Conservation (phyloP, 768 basidiomycete species). For the Lactifluus pinguis region DNA sequence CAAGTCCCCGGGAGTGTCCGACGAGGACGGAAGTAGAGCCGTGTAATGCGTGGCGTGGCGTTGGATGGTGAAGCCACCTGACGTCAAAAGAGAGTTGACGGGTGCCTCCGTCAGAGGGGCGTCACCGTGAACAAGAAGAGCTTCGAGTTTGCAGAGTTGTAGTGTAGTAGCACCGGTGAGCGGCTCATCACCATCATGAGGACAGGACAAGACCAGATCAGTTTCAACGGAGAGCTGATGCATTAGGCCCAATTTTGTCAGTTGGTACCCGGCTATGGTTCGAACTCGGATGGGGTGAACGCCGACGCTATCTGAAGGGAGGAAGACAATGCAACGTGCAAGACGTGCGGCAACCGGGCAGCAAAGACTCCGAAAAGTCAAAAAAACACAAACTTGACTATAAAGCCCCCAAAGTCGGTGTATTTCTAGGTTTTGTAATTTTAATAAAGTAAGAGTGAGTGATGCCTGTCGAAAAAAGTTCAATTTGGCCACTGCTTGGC, state of each 20-base stretch:
- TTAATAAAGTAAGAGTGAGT: no score
- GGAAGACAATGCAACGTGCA: slow-evolving; percentile 9
- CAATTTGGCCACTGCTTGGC: neutral
- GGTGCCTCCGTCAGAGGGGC: neutral
- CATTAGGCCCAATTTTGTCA: slow-evolving; percentile 4
- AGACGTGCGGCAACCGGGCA: slow-evolving; percentile 9
- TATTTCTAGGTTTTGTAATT: neutral
- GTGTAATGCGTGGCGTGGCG: neutral
- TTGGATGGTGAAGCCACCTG: neutral
- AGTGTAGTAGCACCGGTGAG: neutral
- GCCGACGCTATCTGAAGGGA: slow-evolving; percentile 1
- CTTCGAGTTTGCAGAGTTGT: neutral
- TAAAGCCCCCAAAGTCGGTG: neutral
- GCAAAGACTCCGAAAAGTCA: neutral
- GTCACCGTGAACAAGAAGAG: neutral
- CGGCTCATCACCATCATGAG: neutral
- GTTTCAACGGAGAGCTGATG: neutral
- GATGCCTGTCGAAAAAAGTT: no score
- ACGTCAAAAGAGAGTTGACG: slow-evolving; percentile 5
- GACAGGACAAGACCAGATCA: neutral
- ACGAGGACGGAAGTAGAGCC: slow-evolving; percentile 9
- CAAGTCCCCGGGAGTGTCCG: slow-evolving; percentile 1
- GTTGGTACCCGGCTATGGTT: neutral
- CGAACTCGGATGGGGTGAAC: neutral
- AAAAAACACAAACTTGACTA: neutral